Evolutionary conservation across 768 basidiomycete species (phyloP), one percentile per base, ranked within the genome.

Genomic region (Cantharellus cinnabarinus): DNA sequence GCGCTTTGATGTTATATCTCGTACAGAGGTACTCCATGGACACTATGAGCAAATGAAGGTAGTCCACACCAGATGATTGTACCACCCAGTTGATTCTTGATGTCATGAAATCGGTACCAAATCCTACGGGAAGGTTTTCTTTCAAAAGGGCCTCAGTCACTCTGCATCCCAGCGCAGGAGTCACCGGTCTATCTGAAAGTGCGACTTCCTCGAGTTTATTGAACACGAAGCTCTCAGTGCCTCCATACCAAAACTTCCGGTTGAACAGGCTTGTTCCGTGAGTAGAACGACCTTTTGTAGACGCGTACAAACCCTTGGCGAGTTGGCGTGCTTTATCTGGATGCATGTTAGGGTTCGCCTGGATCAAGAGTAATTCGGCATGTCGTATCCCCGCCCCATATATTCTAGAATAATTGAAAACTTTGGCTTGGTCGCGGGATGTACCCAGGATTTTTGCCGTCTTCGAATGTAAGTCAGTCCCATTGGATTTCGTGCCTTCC

Each of bases 21-120:
- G 70, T 69, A 59, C 83, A 81, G 42, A 99, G 78, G 68, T 94
- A 76, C 61, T 90, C 80, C 93, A 97, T 98, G 3, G 89, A 79
- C 53, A 93, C 89, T 66, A 99, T 89, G 61, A 98, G 78, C 42
- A 99, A 80, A 66, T 99, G 95, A 4, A 98, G 82, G 67, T 99
- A 98, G 69, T 98, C 95, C 50, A 98, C 94, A 2, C 94, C 95
- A 0, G 91, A 95, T 2, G 93, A 97, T 66, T 98, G 95, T 3
- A 98, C 95, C 55, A 93, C 95, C 95, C 95, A 98, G 67, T 99
- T 99, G 72, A 98, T 93, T 50, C 95, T 80, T 3, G 90, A 95
- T 0, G 95, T 85, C 77, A 98, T 83, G 69, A 88, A 98, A 63
- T 93, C 88, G 0, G 82, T 70, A 7, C 86, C 88, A 61, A 89